A percentile compares a stretch with the other conserved stretches of the same genome.
These are phyloP conservation scores for Lactifluus hygrophoroides DNA, from an alignment of 768 basidiomycete genomes.

Conservation along the genomic window DNA sequence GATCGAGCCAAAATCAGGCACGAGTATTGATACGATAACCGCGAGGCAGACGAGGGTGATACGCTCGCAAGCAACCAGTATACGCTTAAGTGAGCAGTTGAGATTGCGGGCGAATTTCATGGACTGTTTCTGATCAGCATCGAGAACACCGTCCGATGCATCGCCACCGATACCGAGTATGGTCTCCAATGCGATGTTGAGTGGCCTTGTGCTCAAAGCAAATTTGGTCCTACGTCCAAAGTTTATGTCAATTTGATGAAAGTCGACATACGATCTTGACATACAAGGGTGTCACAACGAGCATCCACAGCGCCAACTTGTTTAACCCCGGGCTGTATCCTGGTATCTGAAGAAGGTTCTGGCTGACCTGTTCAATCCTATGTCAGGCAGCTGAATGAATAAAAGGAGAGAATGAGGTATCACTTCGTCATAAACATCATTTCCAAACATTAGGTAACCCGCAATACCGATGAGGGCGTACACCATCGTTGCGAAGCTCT, in stretches of 20 bases:
- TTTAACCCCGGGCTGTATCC: slow-evolving; percentile 71
- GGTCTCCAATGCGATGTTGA: slow-evolving; percentile 77
- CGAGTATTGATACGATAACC: slow-evolving; percentile 58
- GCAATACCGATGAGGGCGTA: slow-evolving; percentile 57
- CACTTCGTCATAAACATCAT: slow-evolving; percentile 72
- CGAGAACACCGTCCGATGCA: slow-evolving; percentile 19
- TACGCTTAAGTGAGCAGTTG: slow-evolving; percentile 29
- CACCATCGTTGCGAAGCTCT: slow-evolving; percentile 16
- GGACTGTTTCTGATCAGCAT: slow-evolving; percentile 14
- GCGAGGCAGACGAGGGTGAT: slow-evolving; percentile 48
- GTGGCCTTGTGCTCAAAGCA: slow-evolving; percentile 71
- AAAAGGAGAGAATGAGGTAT: slow-evolving; percentile 1
- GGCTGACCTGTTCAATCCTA: slow-evolving; percentile 52
- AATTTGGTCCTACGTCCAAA: slow-evolving; percentile 63
- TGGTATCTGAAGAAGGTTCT: slow-evolving; percentile 62
- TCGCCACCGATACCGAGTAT: slow-evolving; percentile 54
- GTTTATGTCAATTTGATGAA: slow-evolving; percentile 17
- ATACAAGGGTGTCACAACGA: slow-evolving; percentile 70
- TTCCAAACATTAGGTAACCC: slow-evolving; percentile 91
- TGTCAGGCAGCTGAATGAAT: slow-evolving; percentile 6
- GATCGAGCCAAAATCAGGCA: slow-evolving; percentile 73
- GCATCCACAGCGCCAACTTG: slow-evolving; percentile 71
- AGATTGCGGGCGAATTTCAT: slow-evolving; percentile 25
- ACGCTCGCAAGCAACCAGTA: slow-evolving; percentile 46
- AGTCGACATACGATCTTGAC: slow-evolving; percentile 24